These are phyloP conservation scores for Salvia splendens DNA, from an alignment of 257 asterid genomes.

Conservation along the genomic window DNA sequence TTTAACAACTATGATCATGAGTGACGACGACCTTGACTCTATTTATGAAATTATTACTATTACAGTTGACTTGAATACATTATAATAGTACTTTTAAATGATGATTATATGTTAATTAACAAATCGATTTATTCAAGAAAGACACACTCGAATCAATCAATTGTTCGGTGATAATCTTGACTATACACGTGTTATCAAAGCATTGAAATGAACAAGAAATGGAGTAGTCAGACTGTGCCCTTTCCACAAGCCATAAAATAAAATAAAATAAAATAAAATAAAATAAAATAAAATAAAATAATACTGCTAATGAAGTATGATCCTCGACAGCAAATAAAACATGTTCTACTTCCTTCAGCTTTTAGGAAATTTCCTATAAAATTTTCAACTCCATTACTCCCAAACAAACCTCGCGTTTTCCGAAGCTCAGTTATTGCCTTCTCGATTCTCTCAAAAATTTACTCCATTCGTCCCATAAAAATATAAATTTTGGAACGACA, in stretches of 20 bases:
- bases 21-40: no score
- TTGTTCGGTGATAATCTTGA: not conserved
- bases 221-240: constrained; percentile 7
- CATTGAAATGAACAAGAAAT: not conserved
- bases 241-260: constrained; percentile 7
- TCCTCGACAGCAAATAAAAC: constrained; percentile 35
- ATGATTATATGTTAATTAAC: no score
- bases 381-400: not conserved
- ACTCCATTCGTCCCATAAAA: no score
- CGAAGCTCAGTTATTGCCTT: constrained; percentile 14
- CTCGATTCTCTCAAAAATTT: not conserved
- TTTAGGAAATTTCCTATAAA: not conserved
- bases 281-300: not conserved
- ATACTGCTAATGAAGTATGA: not conserved
- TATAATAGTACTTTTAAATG: no score
- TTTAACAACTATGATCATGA: no score
- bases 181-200: constrained; percentile 3
- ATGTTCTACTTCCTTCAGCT: constrained; percentile 20
- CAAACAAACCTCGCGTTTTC: constrained; percentile 27
- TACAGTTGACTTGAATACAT: no score
- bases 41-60: no score
- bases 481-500: no score
- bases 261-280: no score
- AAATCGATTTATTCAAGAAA: no score
- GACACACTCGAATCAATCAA: not conserved